These are phyloP conservation scores for Nematocida ausubeli DNA, from an alignment of 371 early-diverging fungal species.

Conservation along the genomic window DNA sequence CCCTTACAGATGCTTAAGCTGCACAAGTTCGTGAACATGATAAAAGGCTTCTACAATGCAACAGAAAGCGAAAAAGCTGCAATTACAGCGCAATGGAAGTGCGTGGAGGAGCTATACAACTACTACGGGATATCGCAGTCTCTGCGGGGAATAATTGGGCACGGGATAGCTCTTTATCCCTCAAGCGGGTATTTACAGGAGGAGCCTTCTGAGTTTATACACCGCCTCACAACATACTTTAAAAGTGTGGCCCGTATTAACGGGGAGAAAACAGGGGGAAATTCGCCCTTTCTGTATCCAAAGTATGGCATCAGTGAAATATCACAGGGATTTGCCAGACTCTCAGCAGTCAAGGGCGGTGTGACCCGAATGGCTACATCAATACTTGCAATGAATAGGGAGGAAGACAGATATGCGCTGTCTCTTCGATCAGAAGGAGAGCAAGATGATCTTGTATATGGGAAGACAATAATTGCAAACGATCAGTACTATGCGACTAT, in stretches of 20 bases:
- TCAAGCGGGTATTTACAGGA: conserved; percentile 81
- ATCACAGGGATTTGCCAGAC: conserved; percentile 96
- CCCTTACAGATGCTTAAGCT: conserved; percentile 86
- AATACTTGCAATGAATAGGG: conserved; percentile 1
- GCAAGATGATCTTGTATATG: conserved; percentile 1
- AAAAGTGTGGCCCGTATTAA: conserved; percentile 84
- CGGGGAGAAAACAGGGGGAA: conserved; percentile 66
- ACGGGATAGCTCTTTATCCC: conserved; percentile 89
- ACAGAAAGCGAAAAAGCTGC: conserved; percentile 60
- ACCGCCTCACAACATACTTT: conserved; percentile 84
- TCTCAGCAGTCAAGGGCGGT: conserved; percentile 66
- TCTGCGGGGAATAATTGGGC: conserved; percentile 93
- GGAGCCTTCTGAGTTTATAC: conserved; percentile 82
- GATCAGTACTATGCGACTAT: conserved; percentile 71
- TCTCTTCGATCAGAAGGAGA: conserved; percentile 10
- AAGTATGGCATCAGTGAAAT: conserved; percentile 95
- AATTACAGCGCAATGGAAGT: conserved; percentile 46
- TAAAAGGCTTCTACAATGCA: conserved; percentile 76
- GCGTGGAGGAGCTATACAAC: conserved; percentile 81
- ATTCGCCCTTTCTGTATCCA: conserved; percentile 97
- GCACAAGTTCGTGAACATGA: conserved; percentile 74
- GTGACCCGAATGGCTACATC: conserved; percentile 64
- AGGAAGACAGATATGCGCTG: not conserved
- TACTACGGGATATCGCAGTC: conserved; percentile 82
- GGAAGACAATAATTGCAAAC: conserved; percentile 31